Conservation (phyloP, 2,329 filamentous ascomycete genomes). For the Ophiostoma angusticollis region DNA sequence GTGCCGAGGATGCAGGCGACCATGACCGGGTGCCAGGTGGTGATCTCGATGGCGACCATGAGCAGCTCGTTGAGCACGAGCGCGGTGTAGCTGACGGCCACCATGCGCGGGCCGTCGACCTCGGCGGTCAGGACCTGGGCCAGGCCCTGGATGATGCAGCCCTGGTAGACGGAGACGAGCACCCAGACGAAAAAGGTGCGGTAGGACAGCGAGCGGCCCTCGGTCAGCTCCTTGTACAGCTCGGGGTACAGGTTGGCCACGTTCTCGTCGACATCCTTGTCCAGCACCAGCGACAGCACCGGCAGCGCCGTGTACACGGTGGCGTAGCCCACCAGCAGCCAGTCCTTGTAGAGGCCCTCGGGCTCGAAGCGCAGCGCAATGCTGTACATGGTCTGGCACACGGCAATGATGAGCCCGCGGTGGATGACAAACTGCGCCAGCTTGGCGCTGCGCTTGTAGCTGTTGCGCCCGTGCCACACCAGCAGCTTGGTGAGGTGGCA, state of each 20-base stretch:
- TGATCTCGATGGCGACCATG: conserved; percentile 95
- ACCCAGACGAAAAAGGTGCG: conserved; percentile 97
- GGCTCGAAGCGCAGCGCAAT: conserved; percentile 88
- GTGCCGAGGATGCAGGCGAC: conserved; percentile 74
- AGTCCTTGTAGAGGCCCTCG: conserved; percentile 88
- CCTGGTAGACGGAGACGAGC: conserved; percentile 87
- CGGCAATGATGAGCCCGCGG: conserved; percentile 83
- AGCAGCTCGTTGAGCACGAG: conserved; percentile 87
- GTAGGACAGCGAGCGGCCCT: conserved; percentile 75
- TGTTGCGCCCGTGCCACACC: conserved; percentile 98
- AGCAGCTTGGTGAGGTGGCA: conserved; percentile 88
- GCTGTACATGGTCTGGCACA: conserved; percentile 95
- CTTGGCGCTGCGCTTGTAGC: conserved; percentile 91
- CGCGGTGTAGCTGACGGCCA: conserved; percentile 82
- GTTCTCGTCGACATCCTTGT: conserved; percentile 88
- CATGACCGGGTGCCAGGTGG: conserved; percentile 95
- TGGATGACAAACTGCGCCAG: conserved; percentile 97
- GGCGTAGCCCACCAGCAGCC: conserved; percentile 92
- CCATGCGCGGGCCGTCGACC: conserved; percentile 62
- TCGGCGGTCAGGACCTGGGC: conserved; percentile 79
- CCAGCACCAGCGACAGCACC: conserved; percentile 84
- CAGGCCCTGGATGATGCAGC: conserved; percentile 88
- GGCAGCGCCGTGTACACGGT: conserved; percentile 91
- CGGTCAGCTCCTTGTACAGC: conserved; percentile 93
- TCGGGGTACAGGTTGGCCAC: conserved; percentile 93